Percentiles rank a stretch among this genome's conserved stretches.
Conservation (phyloP, 1,139 yeast species). For the Oligophagozyma castellii region DNA sequence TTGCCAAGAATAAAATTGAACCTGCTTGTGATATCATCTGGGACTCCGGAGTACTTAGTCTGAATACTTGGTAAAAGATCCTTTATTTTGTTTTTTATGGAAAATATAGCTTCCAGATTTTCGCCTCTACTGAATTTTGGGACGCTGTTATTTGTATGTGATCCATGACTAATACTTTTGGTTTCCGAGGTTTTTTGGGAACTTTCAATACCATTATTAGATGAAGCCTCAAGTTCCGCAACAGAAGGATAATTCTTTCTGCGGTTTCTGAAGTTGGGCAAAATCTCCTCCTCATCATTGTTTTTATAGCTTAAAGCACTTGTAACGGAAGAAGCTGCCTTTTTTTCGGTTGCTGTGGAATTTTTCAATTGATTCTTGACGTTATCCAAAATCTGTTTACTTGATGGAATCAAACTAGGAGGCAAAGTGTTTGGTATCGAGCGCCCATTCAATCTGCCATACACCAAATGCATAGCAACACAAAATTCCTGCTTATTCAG, state of each 20-base stretch:
- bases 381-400: conserved; percentile 48
- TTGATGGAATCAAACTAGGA: conserved; percentile 64
- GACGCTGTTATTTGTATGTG: too few relatives aligned
- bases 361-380: conserved; percentile 48
- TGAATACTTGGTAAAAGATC: conserved; percentile 18
- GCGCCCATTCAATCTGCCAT: conserved; percentile 58
- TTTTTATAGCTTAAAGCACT: conserved; percentile 26
- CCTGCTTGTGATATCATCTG: conserved; percentile 15
- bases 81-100: conserved; percentile 47
- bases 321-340: conserved; percentile 9
- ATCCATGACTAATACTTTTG: neutral
- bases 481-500: conserved; percentile 69
- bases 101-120: conserved; percentile 39
- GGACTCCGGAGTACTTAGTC: conserved; percentile 23
- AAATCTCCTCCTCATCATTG: conserved; percentile 30
- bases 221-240: conserved; percentile 6
- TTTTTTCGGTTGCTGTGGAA: conserved; percentile 7
- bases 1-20: conserved; percentile 41
- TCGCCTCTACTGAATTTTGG: conserved; percentile 17
- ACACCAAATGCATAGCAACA: conserved; percentile 72
- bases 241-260: conserved; percentile 15
- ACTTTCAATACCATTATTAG: conserved; percentile 1
- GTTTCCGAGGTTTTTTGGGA: neutral
- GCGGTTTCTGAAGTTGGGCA: conserved; percentile 25
- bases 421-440: conserved; percentile 64